Evolutionary conservation across 768 basidiomycete species (phyloP), one percentile per base, ranked within the genome.

Genomic region (Tephrocybe sp.): DNA sequence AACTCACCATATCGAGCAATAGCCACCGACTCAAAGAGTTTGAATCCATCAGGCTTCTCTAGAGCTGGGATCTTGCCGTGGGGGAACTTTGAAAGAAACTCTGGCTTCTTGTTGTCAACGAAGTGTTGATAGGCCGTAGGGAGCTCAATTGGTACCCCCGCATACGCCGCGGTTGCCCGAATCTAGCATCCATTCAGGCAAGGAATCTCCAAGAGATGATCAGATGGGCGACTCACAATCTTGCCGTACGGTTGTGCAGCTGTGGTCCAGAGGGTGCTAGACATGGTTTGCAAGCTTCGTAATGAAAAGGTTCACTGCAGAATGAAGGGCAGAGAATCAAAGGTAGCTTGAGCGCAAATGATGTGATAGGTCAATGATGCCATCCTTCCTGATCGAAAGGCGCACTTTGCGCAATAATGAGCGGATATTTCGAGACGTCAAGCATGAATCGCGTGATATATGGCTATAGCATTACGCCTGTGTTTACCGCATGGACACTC

Each of bases 1-100:
- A 21, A 86, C 93, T 83, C 72, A 98, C 96, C 61, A 73, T 96
- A 94, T n/a, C 84, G 85, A 40, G 92, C 88, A 69, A 98, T 93
- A 42, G 93, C 83, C 48, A 72, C 65, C 49, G 81, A 77, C 76
- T 96, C 96, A 59, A 83, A 81, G 52, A 97, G 73, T 63, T 76
- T 79, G 77, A 92, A 81, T 48, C 93, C 93, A 67, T 93, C 83
- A 14, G 74, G 68, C 39, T 78, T 75, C 68, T 93, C 91, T 46
- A 88, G 79, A 32, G 88, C 86, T 21, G 97, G 96, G 59, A 96
- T 81, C 75, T 93, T 92, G 48, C 88, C 86, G 51, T 77, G 78
- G 34, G 87, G 84, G 69, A 91, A 94, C 69, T 93, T 92, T 41
- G 63, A 65, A 39, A 83, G 64, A 68, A 84, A 91, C 26, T 84